Conservation (phyloP, 257 asterid genomes). For the Lycium ferocissimum region DNA sequence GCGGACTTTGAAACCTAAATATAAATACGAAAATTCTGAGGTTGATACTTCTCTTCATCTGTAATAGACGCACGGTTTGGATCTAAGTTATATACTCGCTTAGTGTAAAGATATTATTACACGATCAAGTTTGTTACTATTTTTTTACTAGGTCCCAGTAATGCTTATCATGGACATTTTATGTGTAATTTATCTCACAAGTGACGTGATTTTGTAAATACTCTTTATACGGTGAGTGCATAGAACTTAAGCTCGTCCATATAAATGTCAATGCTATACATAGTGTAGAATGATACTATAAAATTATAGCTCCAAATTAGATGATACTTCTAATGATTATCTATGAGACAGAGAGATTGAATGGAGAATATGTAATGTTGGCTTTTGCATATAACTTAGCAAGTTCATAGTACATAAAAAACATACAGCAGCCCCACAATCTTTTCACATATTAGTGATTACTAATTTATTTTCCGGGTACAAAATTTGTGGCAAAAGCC, state of each 20-base stretch:
- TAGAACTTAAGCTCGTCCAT: neutral
- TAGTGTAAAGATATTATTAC: neutral
- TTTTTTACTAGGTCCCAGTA: neutral
- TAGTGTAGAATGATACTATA: too few relatives aligned
- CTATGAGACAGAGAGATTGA: neutral
- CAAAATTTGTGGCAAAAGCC: conserved; percentile 90
- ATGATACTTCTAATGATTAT: neutral
- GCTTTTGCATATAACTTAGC: neutral
- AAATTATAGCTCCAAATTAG: too few relatives aligned
- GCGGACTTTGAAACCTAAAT: conserved; percentile 20
- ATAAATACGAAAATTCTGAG: conserved; percentile 29
- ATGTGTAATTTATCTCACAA: neutral
- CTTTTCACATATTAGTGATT: neutral
- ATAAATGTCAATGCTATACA: too few relatives aligned
- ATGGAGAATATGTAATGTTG: neutral
- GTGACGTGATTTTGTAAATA: neutral
- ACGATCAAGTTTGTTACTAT: neutral
- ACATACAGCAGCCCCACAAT: neutral
- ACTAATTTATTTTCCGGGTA: conserved; percentile 66
- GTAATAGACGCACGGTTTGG: conserved; percentile 20
- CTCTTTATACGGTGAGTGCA: neutral
- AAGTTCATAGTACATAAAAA: neutral
- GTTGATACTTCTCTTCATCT: conserved; percentile 53
- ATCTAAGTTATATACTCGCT: neutral
- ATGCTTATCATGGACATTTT: neutral